These are phyloP conservation scores for Fusarium denticulatum DNA, from an alignment of 2,329 filamentous ascomycete species.

Conservation along the genomic window DNA sequence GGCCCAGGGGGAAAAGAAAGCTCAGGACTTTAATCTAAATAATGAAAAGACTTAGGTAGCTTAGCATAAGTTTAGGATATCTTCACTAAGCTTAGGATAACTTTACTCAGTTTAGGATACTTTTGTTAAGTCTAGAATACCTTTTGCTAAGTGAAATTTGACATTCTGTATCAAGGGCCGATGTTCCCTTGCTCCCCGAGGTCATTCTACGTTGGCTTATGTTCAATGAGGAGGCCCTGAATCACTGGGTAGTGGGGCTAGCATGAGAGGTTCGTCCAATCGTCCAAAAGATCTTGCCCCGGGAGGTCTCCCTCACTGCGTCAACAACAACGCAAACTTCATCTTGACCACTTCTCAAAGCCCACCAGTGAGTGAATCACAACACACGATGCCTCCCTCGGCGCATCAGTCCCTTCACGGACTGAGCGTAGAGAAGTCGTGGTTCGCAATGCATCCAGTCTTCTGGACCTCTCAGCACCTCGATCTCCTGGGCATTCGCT, in stretches of 20 bases:
- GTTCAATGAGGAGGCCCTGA: neutral
- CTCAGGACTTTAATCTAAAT: too few relatives aligned
- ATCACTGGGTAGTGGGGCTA: neutral
- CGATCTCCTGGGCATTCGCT: neutral
- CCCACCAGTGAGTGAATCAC: neutral
- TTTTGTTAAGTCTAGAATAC: neutral
- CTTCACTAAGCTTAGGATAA: neutral
- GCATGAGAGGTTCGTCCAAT: rapidly evolving
- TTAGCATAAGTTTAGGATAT: neutral
- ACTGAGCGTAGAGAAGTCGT: neutral
- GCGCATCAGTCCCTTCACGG: neutral
- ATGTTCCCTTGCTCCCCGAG: neutral
- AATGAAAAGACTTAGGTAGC: neutral
- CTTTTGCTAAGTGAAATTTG: neutral
- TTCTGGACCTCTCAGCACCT: neutral
- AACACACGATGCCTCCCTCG: neutral
- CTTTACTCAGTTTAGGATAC: neutral
- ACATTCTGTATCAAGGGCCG: rapidly evolving
- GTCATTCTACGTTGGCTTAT: neutral
- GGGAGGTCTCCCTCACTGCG: too few relatives aligned
- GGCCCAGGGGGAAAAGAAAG: neutral
- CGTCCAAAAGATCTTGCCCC: neutral
- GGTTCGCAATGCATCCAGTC: neutral
- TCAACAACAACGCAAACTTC: neutral
- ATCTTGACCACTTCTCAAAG: neutral